phyloP scores from a whole-genome alignment of 2,329 filamentous ascomycete species.

The Blastomyces gilchristii region DNA sequence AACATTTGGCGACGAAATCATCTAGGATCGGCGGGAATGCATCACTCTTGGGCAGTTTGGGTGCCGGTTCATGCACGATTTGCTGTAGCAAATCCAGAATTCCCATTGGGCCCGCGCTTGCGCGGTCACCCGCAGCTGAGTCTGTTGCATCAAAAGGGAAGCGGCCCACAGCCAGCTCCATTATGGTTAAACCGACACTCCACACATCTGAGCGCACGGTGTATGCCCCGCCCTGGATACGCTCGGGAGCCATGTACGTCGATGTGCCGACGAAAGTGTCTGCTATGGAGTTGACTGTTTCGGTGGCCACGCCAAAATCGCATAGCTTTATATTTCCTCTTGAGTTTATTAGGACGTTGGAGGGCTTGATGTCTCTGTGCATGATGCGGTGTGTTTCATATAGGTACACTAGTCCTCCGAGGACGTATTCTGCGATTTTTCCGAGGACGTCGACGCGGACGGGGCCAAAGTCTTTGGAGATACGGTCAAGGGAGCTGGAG shows the following conservation, averaged over 20 bases:
- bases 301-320: slow-evolving; percentile 97
- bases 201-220: slow-evolving; percentile 98
- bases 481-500: slow-evolving; percentile 73
- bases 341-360: slow-evolving; percentile 93
- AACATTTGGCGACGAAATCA: slow-evolving; percentile 92
- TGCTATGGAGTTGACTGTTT: slow-evolving; percentile 93
- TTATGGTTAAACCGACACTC: slow-evolving; percentile 90
- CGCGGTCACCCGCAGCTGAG: slow-evolving; percentile 59
- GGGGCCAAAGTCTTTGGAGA: slow-evolving; percentile 89
- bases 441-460: slow-evolving; percentile 92
- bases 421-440: slow-evolving; percentile 92
- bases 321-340: slow-evolving; percentile 91
- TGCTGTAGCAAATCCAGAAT: slow-evolving; percentile 94
- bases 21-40: slow-evolving; percentile 92
- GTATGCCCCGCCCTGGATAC: slow-evolving; percentile 93
- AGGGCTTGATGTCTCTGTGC: slow-evolving; percentile 98
- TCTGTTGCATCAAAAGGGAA: slow-evolving; percentile 86
- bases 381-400: slow-evolving; percentile 96
- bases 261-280: slow-evolving; percentile 98
- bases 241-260: slow-evolving; percentile 97
- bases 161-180: slow-evolving; percentile 95
- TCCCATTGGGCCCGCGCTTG: slow-evolving; percentile 66
- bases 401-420: slow-evolving; percentile 87
- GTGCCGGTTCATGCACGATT: slow-evolving; percentile 92
- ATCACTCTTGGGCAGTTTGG: slow-evolving; percentile 88